phyloP scores from a whole-genome alignment of 2,329 filamentous ascomycete genomes.

The Ascosphaera apis region DNA sequence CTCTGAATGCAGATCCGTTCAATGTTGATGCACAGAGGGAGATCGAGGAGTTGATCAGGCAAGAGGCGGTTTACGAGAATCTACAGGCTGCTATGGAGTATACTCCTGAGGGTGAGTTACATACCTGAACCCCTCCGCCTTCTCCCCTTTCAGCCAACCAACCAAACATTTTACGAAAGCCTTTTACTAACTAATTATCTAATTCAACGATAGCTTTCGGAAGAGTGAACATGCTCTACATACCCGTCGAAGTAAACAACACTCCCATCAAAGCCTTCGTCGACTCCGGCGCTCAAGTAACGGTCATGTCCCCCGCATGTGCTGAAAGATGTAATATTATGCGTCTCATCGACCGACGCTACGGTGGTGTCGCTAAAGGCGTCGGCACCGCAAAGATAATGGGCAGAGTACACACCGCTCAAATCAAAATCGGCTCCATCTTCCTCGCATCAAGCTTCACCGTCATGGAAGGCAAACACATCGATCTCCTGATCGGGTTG shows the following conservation, averaged over 20 bases:
- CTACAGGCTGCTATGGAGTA: conserved; percentile 91
- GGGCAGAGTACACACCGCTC: conserved; percentile 81
- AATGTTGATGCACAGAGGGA: conserved; percentile 73
- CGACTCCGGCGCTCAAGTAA: conserved; percentile 90
- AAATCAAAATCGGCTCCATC: conserved; percentile 74
- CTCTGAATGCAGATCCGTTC: conserved; percentile 83
- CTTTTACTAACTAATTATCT: no score
- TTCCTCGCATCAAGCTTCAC: conserved; percentile 90
- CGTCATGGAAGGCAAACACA: conserved; percentile 96
- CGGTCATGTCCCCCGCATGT: conserved; percentile 91
- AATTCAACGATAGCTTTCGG: conserved; percentile 47
- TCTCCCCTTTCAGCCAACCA: background rate
- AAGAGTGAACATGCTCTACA: conserved; percentile 85
- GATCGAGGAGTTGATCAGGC: conserved; percentile 93
- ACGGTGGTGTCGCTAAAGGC: conserved; percentile 73
- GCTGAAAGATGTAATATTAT: conserved; percentile 88
- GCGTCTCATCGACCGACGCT: conserved; percentile 80
- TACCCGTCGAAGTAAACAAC: conserved; percentile 85
- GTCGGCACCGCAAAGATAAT: conserved; percentile 90
- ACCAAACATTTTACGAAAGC: conserved; percentile 3
- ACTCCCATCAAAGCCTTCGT: conserved; percentile 86
- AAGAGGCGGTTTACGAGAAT: conserved; percentile 86
- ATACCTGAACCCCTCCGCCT: background rate
- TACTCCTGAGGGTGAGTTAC: conserved; percentile 69
- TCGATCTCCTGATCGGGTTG: conserved; percentile 75